phyloP scores from a whole-genome alignment of 805 yeast species.

The Kluyveromyces starmeri region DNA sequence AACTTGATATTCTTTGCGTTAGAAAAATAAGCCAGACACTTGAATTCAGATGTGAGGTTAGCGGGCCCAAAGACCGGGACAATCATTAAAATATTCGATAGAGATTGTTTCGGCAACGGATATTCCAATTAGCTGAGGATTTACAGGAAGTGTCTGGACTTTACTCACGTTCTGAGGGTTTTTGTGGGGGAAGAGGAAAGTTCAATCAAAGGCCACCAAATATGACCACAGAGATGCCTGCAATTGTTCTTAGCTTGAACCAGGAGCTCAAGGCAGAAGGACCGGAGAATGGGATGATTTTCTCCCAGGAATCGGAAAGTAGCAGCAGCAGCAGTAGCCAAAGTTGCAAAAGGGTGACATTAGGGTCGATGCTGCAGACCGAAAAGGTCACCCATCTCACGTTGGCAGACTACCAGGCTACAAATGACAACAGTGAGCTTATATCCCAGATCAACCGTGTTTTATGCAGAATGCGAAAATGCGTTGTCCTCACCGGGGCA shows the following conservation, averaged over 20 bases:
- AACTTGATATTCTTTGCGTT: no score
- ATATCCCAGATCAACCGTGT: constrained; percentile 21
- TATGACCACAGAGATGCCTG: neutral
- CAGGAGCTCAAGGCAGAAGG: neutral
- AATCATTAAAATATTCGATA: no score
- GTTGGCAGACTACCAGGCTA: constrained; percentile 1
- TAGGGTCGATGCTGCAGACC: constrained; percentile 4
- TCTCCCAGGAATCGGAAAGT: constrained; percentile 3
- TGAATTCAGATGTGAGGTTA: no score
- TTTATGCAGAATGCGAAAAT: constrained; percentile 32
- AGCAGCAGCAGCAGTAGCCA: neutral
- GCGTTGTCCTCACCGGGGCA: constrained; percentile 83
- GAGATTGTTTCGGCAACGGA: no score
- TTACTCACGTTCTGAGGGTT: no score
- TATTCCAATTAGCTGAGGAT: no score
- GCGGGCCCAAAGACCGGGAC: no score
- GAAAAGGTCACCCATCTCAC: constrained; percentile 1
- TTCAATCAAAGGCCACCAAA: no score
- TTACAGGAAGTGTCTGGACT: no score
- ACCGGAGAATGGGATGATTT: neutral
- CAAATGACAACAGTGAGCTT: constrained; percentile 3
- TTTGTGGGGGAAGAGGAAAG: no score
- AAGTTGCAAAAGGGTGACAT: constrained; percentile 1
- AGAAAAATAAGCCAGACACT: no score
- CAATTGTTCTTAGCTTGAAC: neutral